Conservation (phyloP, 805 yeast genomes). For the Metschnikowia corniflorae region DNA sequence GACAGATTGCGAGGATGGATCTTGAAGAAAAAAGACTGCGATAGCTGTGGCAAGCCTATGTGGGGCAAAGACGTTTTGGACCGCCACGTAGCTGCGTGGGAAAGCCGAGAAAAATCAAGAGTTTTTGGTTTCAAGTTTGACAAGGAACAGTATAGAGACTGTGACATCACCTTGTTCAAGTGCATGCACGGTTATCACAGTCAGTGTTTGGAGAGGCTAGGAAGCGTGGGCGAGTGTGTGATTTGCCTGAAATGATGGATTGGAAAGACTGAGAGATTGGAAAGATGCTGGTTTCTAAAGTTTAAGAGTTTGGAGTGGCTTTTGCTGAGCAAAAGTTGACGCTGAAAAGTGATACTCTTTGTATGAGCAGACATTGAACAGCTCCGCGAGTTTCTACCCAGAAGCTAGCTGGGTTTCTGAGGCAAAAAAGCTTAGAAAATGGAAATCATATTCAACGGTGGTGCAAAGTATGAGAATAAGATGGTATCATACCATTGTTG, state of each 20-base stretch:
- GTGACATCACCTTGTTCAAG: conserved; percentile 50
- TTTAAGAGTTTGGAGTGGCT: too few species aligned
- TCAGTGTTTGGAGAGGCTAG: conserved; percentile 49
- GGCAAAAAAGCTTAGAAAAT: too few species aligned
- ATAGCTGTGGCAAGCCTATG: conserved; percentile 68
- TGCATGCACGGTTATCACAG: conserved; percentile 68
- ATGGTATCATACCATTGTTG: too few species aligned
- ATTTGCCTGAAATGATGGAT: conserved; percentile 9
- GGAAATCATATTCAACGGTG: too few species aligned
- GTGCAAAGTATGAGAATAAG: too few species aligned
- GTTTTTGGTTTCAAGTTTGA: conserved; percentile 6
- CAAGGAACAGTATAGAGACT: conserved; percentile 15
- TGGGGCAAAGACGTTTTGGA: conserved; percentile 62
- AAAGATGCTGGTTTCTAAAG: too few species aligned
- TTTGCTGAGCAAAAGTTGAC: too few species aligned
- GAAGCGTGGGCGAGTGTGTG: conserved; percentile 18
- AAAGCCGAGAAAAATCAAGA: conserved; percentile 29
- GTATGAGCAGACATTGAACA: too few species aligned
- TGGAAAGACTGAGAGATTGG: too few species aligned
- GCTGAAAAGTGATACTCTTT: too few species aligned
- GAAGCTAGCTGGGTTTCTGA: too few species aligned
- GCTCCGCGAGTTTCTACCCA: too few species aligned
- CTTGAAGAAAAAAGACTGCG: conserved; percentile 51
- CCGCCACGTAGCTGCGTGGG: conserved; percentile 57
- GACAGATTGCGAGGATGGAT: conserved; percentile 59